A percentile compares a stretch with the other conserved stretches of the same genome.
Conservation (phyloP, 2,329 filamentous ascomycete species). For the Penicillium sp. region DNA sequence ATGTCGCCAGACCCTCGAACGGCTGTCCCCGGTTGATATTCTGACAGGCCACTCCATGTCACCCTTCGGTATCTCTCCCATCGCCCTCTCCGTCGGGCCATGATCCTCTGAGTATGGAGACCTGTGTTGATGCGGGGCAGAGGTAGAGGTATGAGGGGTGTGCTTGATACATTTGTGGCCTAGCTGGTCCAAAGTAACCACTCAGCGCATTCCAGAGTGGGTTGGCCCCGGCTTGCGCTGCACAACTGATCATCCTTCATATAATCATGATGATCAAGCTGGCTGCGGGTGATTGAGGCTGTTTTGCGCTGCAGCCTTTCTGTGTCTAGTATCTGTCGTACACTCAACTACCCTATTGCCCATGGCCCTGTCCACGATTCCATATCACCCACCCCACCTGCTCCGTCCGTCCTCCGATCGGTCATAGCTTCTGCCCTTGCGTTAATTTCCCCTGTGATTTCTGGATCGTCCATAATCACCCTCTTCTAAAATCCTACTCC, state of each 20-base stretch:
- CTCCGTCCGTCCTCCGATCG: constrained; percentile 12
- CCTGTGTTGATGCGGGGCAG: constrained; percentile 29
- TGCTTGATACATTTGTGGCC: not conserved
- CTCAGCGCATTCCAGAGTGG: not conserved
- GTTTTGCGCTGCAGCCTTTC: not conserved
- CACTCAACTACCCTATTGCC: not conserved
- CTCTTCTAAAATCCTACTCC: constrained; percentile 1
- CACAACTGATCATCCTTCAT: constrained; percentile 10
- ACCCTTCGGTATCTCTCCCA: constrained; percentile 22
- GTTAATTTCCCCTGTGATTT: not conserved
- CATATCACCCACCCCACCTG: constrained; percentile 24
- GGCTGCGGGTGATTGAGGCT: not conserved
- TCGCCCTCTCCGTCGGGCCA: constrained; percentile 9
- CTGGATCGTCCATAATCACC: constrained; percentile 2
- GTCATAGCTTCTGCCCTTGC: constrained; percentile 7
- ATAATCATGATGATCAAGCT: constrained; percentile 27
- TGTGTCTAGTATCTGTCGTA: not conserved
- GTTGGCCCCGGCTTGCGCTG: constrained; percentile 13
- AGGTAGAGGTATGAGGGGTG: constrained; percentile 5
- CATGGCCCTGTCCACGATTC: not conserved
- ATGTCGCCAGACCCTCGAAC: constrained; percentile 27
- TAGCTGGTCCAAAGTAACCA: not conserved
- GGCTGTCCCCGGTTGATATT: constrained; percentile 29
- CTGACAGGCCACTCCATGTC: constrained; percentile 36
- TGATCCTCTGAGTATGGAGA: constrained; percentile 22